Percentiles rank a stretch among this genome's conserved stretches.
Conservation (phyloP, 2,329 filamentous ascomycete genomes). For the Cryphonectria nitschkei region DNA sequence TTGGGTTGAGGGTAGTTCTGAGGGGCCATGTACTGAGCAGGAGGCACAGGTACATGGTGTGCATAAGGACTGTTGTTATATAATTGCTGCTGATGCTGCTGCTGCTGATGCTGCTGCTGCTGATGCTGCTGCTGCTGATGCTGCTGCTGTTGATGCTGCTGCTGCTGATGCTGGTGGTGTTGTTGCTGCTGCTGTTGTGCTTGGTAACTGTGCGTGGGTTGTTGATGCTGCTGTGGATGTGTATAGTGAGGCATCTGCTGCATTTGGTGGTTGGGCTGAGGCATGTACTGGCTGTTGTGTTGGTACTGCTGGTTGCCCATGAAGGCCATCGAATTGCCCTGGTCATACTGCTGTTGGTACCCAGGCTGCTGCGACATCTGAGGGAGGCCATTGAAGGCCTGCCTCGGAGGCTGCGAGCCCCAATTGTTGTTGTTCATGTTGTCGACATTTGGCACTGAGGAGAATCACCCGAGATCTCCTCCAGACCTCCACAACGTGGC, state of each 20-base stretch:
- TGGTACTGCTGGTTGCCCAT: slow-evolving; percentile 32
- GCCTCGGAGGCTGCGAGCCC: slow-evolving; percentile 29
- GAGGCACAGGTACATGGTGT: slow-evolving; percentile 21
- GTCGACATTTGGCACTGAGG: slow-evolving; percentile 24
- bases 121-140: slow-evolving; percentile 29
- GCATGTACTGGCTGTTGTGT: slow-evolving; percentile 32
- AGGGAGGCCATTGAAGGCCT: slow-evolving; percentile 26
- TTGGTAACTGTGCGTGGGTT: slow-evolving; percentile 34
- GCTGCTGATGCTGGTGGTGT: slow-evolving; percentile 25
- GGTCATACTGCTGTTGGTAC: slow-evolving; percentile 32
- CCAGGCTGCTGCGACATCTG: slow-evolving; percentile 32
- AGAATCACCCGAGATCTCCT: neutral
- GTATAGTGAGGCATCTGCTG: slow-evolving; percentile 35
- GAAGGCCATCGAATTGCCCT: slow-evolving; percentile 27
- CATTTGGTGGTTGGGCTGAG: slow-evolving; percentile 34
- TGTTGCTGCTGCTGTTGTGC: slow-evolving; percentile 32
- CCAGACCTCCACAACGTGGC: neutral
- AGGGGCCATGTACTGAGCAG: slow-evolving; percentile 30
- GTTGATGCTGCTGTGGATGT: slow-evolving; percentile 33
- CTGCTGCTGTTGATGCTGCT: slow-evolving; percentile 31
- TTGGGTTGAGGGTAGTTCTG: slow-evolving; percentile 40
- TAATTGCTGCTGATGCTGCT: slow-evolving; percentile 31
- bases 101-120: slow-evolving; percentile 32
- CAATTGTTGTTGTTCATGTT: slow-evolving; percentile 30
- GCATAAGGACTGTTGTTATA: slow-evolving; percentile 35